These are phyloP conservation scores for Paramecium biaurelia DNA, from an alignment of 73 alveolate species.

Conservation along the genomic window DNA sequence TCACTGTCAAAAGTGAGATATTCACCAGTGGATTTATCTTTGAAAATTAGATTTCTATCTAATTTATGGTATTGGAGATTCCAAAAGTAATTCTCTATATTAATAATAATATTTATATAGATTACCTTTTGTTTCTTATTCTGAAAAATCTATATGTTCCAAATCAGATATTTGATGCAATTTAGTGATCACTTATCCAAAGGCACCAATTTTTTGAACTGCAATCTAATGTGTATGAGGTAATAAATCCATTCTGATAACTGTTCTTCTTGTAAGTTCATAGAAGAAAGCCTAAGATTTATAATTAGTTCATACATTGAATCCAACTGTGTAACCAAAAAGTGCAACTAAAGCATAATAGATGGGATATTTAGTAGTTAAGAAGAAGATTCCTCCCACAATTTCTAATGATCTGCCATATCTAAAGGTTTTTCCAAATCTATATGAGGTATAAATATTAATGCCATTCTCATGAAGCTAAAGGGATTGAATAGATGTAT, in stretches of 20 bases:
- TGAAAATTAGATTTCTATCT: conserved; percentile 51
- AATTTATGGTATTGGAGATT: conserved; percentile 35
- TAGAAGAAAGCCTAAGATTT: conserved; percentile 48
- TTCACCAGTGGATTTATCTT: conserved; percentile 60
- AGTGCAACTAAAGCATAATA: background rate
- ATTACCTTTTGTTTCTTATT: conserved; percentile 19
- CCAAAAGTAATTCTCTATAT: conserved; percentile 61
- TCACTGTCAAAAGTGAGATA: conserved; percentile 49
- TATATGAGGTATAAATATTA: background rate
- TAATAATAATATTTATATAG: background rate
- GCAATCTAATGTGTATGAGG: conserved; percentile 58
- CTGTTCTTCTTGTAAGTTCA: conserved; percentile 64
- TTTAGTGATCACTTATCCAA: conserved; percentile 54
- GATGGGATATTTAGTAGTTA: background rate
- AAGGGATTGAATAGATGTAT: background rate
- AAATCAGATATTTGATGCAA: conserved; percentile 44
- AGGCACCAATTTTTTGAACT: conserved; percentile 53
- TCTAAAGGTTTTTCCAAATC: conserved; percentile 36
- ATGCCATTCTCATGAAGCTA: conserved; percentile 41
- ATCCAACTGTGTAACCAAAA: background rate
- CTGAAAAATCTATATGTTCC: conserved; percentile 46
- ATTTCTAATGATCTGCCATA: background rate
- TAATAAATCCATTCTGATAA: conserved; percentile 61
- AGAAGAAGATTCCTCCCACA: background rate
- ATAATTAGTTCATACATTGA: background rate